Base-by-base conservation (phyloP, 768 basidiomycete species). In the Pulveroboletus sp. region DNA sequence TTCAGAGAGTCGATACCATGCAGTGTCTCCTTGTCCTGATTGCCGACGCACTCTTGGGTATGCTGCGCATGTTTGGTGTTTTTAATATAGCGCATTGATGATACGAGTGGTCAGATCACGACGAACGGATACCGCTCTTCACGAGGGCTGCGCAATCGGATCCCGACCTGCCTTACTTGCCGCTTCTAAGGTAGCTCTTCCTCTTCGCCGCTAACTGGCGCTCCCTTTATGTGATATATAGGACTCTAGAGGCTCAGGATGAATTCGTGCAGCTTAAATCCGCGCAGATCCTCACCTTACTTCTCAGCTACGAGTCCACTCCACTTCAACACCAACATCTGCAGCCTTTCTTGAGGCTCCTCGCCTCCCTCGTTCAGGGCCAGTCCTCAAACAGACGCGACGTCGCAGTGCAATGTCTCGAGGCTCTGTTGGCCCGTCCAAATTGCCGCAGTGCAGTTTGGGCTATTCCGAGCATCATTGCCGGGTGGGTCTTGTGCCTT, bases 261-360 rank as follows among this genome's bases (percentile, higher is more conserved):
- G 94, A 98, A 64, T 97, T 96, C 57, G 84, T 91, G n/a, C 91
- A 94, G 61, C 76, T 97, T 50, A 96, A 94, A 64, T 77, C 87
- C 10, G 78, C 87, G 0, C 89, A 95, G 62, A 87, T 98, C 55
- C 73, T 96, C 39, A 92, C 93, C 1, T 77, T 94, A 31, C 77
- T 97, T 21, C 78, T 95, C 33, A 83, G 82, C 57, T 76, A 78
- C 51, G 79, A 81, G 60, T 63, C 75, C 5, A 68, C 74, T 1
- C 72, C 73, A 9, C 69, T 81, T 24, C 75, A 73, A 48, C 65
- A 71, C 10, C 74, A 78, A 18, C 77, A 84, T 40, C 68, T 89
- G 18, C 73, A 74, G 30, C 77, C 82, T 8, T 83, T 90, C 62
- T 63, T 90, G 24, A 75, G 63, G 51, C 74, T 73, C 17, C 76